Conservation (phyloP, 2,329 filamentous ascomycete species). For the Fusarium staphyleae region DNA sequence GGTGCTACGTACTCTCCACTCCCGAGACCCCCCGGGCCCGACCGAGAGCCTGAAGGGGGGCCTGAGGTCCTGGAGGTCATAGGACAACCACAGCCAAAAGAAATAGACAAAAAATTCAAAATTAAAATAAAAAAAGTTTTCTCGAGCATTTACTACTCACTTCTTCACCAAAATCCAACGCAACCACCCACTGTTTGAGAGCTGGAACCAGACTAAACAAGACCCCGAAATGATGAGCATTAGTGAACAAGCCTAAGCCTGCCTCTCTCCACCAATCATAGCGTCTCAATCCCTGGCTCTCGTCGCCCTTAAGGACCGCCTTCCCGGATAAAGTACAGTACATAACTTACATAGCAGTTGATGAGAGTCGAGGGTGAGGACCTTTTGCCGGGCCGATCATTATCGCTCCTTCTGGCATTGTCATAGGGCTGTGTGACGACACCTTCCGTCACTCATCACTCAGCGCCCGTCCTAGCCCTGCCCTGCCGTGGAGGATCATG, state of each 20-base stretch:
- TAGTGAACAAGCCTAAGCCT: slow-evolving; percentile 6
- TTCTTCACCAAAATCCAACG: slow-evolving; percentile 12
- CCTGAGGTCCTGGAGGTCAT: no score
- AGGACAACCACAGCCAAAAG: no score
- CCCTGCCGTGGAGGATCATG: slow-evolving; percentile 2
- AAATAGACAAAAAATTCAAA: no score
- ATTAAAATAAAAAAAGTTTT: slow-evolving; percentile 13
- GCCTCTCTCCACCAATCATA: slow-evolving; percentile 27
- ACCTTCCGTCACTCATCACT: slow-evolving; percentile 18
- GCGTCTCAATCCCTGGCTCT: slow-evolving; percentile 27
- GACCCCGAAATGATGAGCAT: slow-evolving; percentile 18
- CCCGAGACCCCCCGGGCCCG: neutral
- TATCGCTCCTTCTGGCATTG: slow-evolving; percentile 27
- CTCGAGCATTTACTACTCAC: slow-evolving; percentile 2
- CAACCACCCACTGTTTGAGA: slow-evolving; percentile 7
- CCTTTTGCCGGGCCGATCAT: slow-evolving; percentile 36
- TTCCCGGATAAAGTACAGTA: slow-evolving; percentile 10
- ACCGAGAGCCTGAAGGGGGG: neutral
- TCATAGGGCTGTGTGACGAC: slow-evolving; percentile 46
- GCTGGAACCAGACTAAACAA: slow-evolving; percentile 7
- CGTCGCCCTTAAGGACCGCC: slow-evolving; percentile 32
- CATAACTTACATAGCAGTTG: neutral
- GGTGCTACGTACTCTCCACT: neutral
- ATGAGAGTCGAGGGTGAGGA: slow-evolving; percentile 7
- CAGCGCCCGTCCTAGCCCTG: slow-evolving; percentile 11